Percentiles rank a stretch among this genome's conserved stretches.
Conservation (phyloP, 1,139 yeast species). For the Pichia sp. region DNA sequence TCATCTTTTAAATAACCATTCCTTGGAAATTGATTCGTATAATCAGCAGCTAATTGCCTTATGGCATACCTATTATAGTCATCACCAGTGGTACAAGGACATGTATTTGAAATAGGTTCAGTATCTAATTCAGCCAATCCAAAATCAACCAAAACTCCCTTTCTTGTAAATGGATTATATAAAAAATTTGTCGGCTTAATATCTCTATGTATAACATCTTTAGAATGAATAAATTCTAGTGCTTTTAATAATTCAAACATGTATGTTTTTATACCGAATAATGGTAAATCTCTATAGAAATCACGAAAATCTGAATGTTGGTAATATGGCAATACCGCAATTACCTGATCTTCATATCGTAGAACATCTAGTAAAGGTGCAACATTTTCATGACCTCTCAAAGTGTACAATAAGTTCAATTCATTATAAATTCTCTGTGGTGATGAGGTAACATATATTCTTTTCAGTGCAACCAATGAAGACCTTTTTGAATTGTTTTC, state of each 20-base stretch:
- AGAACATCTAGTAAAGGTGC: conserved; percentile 88
- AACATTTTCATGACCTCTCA: conserved; percentile 65
- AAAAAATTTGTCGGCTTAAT: conserved; percentile 86
- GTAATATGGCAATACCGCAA: conserved; percentile 88
- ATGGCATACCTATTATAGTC: conserved; percentile 17
- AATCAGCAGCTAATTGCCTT: not conserved
- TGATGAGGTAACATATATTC: conserved; percentile 92
- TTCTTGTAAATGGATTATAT: conserved; percentile 66
- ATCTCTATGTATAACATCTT: conserved; percentile 80
- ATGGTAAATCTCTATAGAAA: conserved; percentile 73
- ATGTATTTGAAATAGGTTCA: conserved; percentile 18
- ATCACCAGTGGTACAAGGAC: conserved; percentile 33
- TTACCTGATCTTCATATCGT: conserved; percentile 82
- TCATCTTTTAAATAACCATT: conserved; percentile 80
- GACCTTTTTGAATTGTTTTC: conserved; percentile 9
- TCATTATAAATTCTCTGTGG: conserved; percentile 89
- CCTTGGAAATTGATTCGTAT: conserved; percentile 28
- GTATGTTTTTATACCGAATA: conserved; percentile 74
- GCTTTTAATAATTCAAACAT: conserved; percentile 75
- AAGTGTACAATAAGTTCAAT: conserved; percentile 62
- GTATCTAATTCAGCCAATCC: conserved; percentile 67
- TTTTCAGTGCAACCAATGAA: conserved; percentile 76
- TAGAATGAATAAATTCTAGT: conserved; percentile 65
- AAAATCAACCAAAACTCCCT: conserved; percentile 86
- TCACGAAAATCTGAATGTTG: conserved; percentile 88